phyloP scores from a whole-genome alignment of 1,139 yeast genomes.

The Meyerozyma elateridarum region DNA sequence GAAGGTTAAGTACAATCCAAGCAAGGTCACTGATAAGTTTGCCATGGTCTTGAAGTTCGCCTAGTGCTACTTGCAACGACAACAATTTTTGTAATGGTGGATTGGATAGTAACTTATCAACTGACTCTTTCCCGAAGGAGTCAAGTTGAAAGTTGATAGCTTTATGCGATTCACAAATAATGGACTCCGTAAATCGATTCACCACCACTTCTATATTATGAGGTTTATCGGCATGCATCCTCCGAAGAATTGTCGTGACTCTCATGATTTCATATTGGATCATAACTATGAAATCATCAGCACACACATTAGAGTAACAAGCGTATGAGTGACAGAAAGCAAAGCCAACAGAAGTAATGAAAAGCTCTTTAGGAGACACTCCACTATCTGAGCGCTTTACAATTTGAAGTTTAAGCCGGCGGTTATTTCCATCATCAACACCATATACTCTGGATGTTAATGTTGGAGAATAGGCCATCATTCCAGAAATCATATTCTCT shows the following conservation, averaged over 20 bases:
- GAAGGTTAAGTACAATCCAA: slow-evolving; percentile 61
- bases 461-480: slow-evolving; percentile 54
- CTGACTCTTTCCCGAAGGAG: slow-evolving; percentile 55
- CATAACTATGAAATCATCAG: slow-evolving; percentile 63
- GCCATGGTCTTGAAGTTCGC: slow-evolving; percentile 47
- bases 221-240: slow-evolving; percentile 15
- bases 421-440: slow-evolving; percentile 16
- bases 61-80: slow-evolving; percentile 62
- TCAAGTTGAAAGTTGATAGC: slow-evolving; percentile 69
- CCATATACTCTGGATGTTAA: slow-evolving; percentile 45
- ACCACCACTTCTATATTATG: slow-evolving; percentile 19
- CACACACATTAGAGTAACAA: slow-evolving; percentile 57
- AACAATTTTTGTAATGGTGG: slow-evolving; percentile 68
- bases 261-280: slow-evolving; percentile 43
- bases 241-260: slow-evolving; percentile 14
- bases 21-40: slow-evolving; percentile 56
- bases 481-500: slow-evolving; percentile 24
- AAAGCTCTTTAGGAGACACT: slow-evolving; percentile 26
- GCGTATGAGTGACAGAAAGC: slow-evolving; percentile 65
- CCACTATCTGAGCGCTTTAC: slow-evolving; percentile 18
- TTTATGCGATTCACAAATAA: slow-evolving; percentile 61
- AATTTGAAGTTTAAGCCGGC: slow-evolving; percentile 24
- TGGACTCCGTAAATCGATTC: slow-evolving; percentile 35
- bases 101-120: slow-evolving; percentile 65
- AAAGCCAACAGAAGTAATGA: slow-evolving; percentile 51